Base-by-base conservation (phyloP, 2,329 filamentous ascomycete genomes). In the Coniochaeta sp. region DNA sequence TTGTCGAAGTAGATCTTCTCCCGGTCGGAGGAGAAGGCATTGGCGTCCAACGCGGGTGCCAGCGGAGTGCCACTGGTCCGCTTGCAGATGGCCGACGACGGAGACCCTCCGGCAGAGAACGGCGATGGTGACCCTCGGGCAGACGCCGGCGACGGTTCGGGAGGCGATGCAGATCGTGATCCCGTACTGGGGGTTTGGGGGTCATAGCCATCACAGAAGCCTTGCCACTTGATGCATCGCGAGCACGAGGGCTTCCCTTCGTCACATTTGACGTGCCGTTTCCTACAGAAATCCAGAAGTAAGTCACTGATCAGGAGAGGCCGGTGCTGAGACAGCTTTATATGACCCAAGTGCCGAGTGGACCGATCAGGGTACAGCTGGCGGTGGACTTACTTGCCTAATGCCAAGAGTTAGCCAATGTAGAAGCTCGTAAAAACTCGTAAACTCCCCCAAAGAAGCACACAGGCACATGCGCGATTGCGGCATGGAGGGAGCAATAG, bases 231-330 rank as follows among this genome's bases (percentile, higher is more conserved):
- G 44, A 73, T 61, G 59, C 72, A 74, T 56, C 72, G 66, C 38
- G 68, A 66, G 62, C 72, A 73, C 16, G 65, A 67, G 6, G 72
- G 72, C 60, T 72, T 73, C 7, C 67, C 65, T 59, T 74, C 72
- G 59, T 74, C 72, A 62, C 71, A 74, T 58, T 74, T 74, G 34
- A 74, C 69, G 55, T 73, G 72, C 16, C 71, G 67, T 58, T 66
- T 68, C 61, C 71, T 74, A 17, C 2, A 26, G 22, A 10, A 32
- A 36, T 28, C 1, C 17, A 26, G 17, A 2, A 26, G 17, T 52
- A 24, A 52, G 47, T 24, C 8, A n/a, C 10, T 52, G 47, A 9
- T 30, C 12, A 30, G 2, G 30, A 17, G 47, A 17, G 24, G 2
- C 19, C 5, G n/a, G 42, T 12, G 4, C 19, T 47, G 42, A 4